Conservation (phyloP, 2,329 filamentous ascomycete genomes). For the Verticillium dahliae region DNA sequence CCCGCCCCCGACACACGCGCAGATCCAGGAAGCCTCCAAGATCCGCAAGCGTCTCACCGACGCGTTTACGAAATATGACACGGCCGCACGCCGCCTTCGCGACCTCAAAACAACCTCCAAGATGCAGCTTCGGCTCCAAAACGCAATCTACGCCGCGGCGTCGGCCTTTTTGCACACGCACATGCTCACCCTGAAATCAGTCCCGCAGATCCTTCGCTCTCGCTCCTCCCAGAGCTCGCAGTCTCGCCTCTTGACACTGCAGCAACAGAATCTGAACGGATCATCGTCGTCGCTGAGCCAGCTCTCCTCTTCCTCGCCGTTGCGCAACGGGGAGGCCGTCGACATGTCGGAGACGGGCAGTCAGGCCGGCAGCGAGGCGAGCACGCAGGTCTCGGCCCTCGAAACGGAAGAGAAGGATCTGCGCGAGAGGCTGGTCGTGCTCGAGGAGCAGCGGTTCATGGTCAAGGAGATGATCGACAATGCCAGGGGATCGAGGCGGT, state of each 20-base stretch:
- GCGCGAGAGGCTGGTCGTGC: constrained; percentile 70
- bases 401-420: constrained; percentile 81
- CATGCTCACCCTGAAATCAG: constrained; percentile 78
- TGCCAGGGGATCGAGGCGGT: constrained; percentile 68
- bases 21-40: constrained; percentile 80
- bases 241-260: constrained; percentile 23
- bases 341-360: constrained; percentile 41
- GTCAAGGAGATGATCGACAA: constrained; percentile 78
- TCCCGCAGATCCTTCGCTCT: constrained; percentile 57
- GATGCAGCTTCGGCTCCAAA: constrained; percentile 70
- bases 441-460: constrained; percentile 89
- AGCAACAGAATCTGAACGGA: constrained; percentile 22
- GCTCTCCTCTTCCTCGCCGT: constrained; percentile 21
- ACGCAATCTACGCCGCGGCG: constrained; percentile 74
- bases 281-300: constrained; percentile 24
- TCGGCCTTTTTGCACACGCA: constrained; percentile 80
- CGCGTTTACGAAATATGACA: constrained; percentile 81
- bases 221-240: constrained; percentile 24
- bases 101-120: constrained; percentile 68
- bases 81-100: constrained; percentile 72
- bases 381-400: constrained; percentile 50
- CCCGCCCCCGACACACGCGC: constrained; percentile 48
- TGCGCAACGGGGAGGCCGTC: constrained; percentile 40
- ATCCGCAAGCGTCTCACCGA: constrained; percentile 86
- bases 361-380: constrained; percentile 39